A percentile compares a stretch with the other conserved stretches of the same genome.
Evolutionary conservation across 1,284 basidiomycete genomes (phyloP).

Genomic region (Melampsora larici-populina): DNA sequence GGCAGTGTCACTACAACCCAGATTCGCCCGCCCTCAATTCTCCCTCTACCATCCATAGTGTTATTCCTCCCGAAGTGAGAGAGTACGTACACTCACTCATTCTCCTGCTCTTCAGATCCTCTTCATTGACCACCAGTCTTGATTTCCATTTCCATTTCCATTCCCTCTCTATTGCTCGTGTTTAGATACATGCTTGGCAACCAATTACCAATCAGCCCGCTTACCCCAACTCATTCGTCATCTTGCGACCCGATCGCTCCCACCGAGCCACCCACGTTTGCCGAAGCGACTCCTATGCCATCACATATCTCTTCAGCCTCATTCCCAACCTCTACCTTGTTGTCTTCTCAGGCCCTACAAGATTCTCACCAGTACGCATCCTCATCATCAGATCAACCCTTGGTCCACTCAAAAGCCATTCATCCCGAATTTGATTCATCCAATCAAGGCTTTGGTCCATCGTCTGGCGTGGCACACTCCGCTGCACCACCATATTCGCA

Average conservation of each 20-base stretch:
- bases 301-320: not conserved
- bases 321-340: not conserved
- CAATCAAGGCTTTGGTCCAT: not conserved
- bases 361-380: not conserved
- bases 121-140: not conserved
- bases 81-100: conserved; percentile 24
- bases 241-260: conserved; percentile 23
- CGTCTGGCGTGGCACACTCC: not conserved
- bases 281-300: not conserved
- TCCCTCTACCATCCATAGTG: conserved; percentile 14
- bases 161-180: not conserved
- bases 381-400: not conserved
- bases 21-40: not conserved
- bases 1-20: conserved; percentile 33
- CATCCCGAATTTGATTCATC: not conserved
- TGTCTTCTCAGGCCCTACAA: not conserved
- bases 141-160: not conserved
- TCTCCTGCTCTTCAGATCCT: not conserved
- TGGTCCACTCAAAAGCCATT: not conserved
- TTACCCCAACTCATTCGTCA: conserved; percentile 23
- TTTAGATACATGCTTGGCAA: conserved; percentile 11
- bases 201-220: conserved; percentile 3
- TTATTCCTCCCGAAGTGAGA: conserved; percentile 26
- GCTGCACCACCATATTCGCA: not conserved
- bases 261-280: not conserved